Conservation (phyloP, 768 basidiomycete species). For the Vararia minispora region DNA sequence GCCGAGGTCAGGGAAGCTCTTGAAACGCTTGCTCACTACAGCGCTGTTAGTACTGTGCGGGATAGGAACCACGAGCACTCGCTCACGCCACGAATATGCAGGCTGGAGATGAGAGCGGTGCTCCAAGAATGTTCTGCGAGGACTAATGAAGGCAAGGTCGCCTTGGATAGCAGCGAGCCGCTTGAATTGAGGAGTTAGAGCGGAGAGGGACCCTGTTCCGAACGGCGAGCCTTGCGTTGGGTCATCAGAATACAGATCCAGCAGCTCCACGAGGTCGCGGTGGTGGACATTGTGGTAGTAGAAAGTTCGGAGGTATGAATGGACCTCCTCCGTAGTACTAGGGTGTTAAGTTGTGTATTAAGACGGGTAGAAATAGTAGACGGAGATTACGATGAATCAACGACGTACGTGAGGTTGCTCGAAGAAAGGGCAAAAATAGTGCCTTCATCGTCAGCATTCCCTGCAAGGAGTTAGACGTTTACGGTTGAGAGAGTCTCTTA, state of each 20-base stretch:
- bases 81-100: slow-evolving; percentile 14
- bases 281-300: slow-evolving; percentile 7
- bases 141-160: slow-evolving; percentile 9
- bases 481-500: too few relatives aligned
- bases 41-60: too few relatives aligned
- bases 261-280: not conserved
- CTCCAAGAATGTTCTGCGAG: slow-evolving; percentile 7
- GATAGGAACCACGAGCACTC: too few relatives aligned
- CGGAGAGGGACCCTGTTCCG: slow-evolving; percentile 11
- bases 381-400: too few relatives aligned
- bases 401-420: slow-evolving; percentile 7
- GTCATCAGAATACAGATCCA: slow-evolving; percentile 15
- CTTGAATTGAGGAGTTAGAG: slow-evolving; percentile 12
- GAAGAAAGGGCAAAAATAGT: slow-evolving; percentile 9
- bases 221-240: slow-evolving; percentile 14
- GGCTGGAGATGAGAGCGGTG: slow-evolving; percentile 12
- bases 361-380: not conserved
- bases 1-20: not conserved
- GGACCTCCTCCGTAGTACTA: slow-evolving; percentile 1
- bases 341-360: not conserved
- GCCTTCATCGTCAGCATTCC: slow-evolving; percentile 12
- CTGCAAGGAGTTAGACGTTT: not conserved
- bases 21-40: slow-evolving; percentile 9
- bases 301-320: slow-evolving; percentile 2
- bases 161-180: slow-evolving; percentile 13